phyloP scores from a whole-genome alignment of 2,329 filamentous ascomycete genomes.

The Lithohypha guttulata region DNA sequence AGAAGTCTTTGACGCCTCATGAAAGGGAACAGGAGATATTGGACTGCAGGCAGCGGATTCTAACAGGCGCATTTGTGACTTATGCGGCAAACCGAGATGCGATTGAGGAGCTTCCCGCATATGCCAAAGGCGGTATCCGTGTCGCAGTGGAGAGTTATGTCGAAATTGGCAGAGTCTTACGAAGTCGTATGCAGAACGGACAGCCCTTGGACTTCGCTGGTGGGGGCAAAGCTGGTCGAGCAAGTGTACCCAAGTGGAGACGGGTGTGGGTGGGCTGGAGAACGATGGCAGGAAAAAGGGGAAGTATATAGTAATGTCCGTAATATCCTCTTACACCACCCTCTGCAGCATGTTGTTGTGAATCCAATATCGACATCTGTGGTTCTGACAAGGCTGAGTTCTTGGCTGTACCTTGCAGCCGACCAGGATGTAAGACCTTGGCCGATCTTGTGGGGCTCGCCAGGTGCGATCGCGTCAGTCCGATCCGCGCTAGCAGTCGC shows the following conservation, averaged over 20 bases:
- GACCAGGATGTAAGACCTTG: not conserved
- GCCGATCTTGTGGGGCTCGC: not conserved
- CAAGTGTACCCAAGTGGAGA: slow-evolving; percentile 36
- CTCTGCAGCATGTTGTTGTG: too few species aligned
- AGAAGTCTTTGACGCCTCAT: slow-evolving; percentile 31
- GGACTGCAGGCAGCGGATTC: slow-evolving; percentile 41
- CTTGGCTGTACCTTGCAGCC: slow-evolving; percentile 6
- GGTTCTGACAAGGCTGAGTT: not conserved
- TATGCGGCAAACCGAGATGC: slow-evolving; percentile 45
- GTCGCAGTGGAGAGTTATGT: slow-evolving; percentile 67
- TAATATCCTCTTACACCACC: too few species aligned
- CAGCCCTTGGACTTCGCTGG: slow-evolving; percentile 19
- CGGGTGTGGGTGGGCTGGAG: slow-evolving; percentile 50
- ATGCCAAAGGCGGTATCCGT: slow-evolving; percentile 52
- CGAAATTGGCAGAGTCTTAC: slow-evolving; percentile 53
- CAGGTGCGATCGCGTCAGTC: not conserved
- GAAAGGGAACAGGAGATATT: slow-evolving; percentile 18
- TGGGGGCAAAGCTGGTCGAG: slow-evolving; percentile 22
- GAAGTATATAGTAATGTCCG: slow-evolving; percentile 5
- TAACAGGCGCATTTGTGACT: slow-evolving; percentile 50
- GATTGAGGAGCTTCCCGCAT: slow-evolving; percentile 51
- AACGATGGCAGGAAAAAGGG: slow-evolving; percentile 33
- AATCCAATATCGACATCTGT: not conserved
- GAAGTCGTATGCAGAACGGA: slow-evolving; percentile 14
- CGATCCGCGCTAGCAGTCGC: too few species aligned